Percentiles rank a stretch among this genome's conserved stretches.
These are phyloP conservation scores for Fusarium sp. DNA, from an alignment of 2,329 filamentous ascomycete genomes.

Conservation along the genomic window DNA sequence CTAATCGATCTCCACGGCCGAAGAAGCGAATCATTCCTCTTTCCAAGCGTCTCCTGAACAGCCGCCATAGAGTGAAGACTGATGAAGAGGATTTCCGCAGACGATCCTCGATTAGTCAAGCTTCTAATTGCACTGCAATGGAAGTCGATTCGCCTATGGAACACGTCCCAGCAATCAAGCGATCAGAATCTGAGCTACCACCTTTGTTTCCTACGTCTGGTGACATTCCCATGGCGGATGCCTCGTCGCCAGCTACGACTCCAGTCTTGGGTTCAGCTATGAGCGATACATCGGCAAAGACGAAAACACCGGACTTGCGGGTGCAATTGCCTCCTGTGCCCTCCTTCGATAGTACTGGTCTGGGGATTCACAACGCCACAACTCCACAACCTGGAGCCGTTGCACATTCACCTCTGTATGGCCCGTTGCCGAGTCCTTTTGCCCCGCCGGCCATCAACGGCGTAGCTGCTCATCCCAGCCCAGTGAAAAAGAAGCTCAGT, in stretches of 20 bases:
- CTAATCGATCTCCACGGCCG: slow-evolving; percentile 52
- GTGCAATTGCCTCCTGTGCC: slow-evolving; percentile 70
- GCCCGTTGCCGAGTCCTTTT: slow-evolving; percentile 59
- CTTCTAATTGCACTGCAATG: slow-evolving; percentile 53
- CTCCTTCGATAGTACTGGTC: slow-evolving; percentile 58
- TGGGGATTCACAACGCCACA: slow-evolving; percentile 52
- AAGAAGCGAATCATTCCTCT: slow-evolving; percentile 66
- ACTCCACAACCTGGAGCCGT: slow-evolving; percentile 62
- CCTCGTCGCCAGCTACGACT: slow-evolving; percentile 48
- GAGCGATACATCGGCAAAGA: slow-evolving; percentile 47
- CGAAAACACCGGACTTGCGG: slow-evolving; percentile 60
- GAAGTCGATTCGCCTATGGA: slow-evolving; percentile 57
- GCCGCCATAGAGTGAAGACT: slow-evolving; percentile 57
- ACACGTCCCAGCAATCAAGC: slow-evolving; percentile 42
- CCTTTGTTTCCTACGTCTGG: slow-evolving; percentile 42
- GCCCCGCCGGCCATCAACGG: slow-evolving; percentile 58
- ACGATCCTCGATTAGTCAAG: slow-evolving; percentile 36
- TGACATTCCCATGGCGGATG: slow-evolving; percentile 51
- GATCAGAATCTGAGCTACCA: slow-evolving; percentile 39
- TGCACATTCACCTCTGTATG: slow-evolving; percentile 65
- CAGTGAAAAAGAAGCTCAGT: slow-evolving; percentile 75
- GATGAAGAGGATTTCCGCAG: slow-evolving; percentile 56
- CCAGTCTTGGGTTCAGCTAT: slow-evolving; percentile 21
- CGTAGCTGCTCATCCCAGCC: slow-evolving; percentile 64
- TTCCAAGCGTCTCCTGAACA: slow-evolving; percentile 65